Conservation (phyloP, 202 grass and related monocot genomes). For the Dendrocalamus latiflorus region DNA sequence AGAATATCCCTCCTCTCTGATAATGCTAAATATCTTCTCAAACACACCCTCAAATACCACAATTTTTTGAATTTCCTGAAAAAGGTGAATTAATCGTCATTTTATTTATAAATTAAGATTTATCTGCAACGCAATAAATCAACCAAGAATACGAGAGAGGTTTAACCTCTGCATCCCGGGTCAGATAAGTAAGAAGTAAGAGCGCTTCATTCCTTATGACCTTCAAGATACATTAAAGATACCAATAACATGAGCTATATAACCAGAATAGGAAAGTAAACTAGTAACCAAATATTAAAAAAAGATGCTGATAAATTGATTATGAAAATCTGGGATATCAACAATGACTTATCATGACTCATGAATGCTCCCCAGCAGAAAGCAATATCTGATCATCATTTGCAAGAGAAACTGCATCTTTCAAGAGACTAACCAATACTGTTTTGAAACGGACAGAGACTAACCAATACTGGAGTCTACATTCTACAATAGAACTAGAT, state of each 20-base stretch:
- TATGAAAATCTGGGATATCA: not conserved
- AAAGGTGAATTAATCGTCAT: no score
- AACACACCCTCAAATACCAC: no score
- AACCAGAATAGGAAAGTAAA: conserved; percentile 6
- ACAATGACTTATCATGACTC: not conserved
- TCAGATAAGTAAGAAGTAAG: conserved; percentile 95
- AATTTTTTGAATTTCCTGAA: no score
- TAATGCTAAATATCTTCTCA: no score
- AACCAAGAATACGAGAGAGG: conserved; percentile 23
- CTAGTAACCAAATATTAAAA: not conserved
- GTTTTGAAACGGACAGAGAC: no score
- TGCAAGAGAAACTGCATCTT: conserved; percentile 6
- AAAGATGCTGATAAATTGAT: not conserved
- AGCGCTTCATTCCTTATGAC: conserved; percentile 99
- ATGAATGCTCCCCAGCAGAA: not conserved
- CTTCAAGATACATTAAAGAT: conserved; percentile 42
- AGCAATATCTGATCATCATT: not conserved
- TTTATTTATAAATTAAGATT: no score
- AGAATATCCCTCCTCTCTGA: no score
- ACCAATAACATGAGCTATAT: conserved; percentile 17
- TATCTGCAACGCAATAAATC: no score
- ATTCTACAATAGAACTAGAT: not conserved
- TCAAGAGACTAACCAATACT: not conserved
- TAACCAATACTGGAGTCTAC: no score
- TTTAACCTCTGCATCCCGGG: conserved; percentile 86